Base-by-base conservation (phyloP, 768 basidiomycete species). In the Chalciporus chontae region DNA sequence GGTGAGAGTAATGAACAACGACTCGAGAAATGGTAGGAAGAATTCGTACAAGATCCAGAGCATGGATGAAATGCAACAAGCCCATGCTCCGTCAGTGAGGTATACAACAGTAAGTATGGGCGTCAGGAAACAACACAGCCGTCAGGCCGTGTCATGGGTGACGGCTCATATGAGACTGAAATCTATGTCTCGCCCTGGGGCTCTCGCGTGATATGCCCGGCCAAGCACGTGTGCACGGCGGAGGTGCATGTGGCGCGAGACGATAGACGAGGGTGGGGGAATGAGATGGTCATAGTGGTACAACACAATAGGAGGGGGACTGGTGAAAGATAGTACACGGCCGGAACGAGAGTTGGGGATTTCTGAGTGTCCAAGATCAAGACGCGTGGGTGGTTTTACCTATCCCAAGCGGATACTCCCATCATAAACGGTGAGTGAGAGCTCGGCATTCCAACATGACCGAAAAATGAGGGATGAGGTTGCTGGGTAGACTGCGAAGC, bases 391-490 rank as follows among this genome's bases (percentile, higher is more conserved):
- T 14, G 3, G 15, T 2, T 32, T 43, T 23, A 53, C 51, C 51
- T 51, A 31, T 65, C 59, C 64, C 64, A 65, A 42, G 64, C 46
- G 29, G 65, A 50, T 17, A 67, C 60, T 14, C 59, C 55, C 29
- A 63, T 48, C 38, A 72, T 40, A 54, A 75, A 74, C 9, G 74
- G 73, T 19, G 75, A 73, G 49, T 70, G 73, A 32, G 68, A 57
- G n/a, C 60, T 50, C 4, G 73, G 69, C 43, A 54, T 59, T 5
- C 73, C 73, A 13, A 67, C 62, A 37, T 75, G 73, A 21, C 61
- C 56, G 52, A 75, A 73, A 46, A 75, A 66, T 10, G 68, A 32
- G 10, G 61, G 18, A 32, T 65, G 61, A 0, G 69, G 44, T 34
- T 67, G 61, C 48, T 72, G 70, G 10, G 65, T 54, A 6, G 70